phyloP scores from a whole-genome alignment of 441 rosid genomes.

The Erodium trifolium region DNA sequence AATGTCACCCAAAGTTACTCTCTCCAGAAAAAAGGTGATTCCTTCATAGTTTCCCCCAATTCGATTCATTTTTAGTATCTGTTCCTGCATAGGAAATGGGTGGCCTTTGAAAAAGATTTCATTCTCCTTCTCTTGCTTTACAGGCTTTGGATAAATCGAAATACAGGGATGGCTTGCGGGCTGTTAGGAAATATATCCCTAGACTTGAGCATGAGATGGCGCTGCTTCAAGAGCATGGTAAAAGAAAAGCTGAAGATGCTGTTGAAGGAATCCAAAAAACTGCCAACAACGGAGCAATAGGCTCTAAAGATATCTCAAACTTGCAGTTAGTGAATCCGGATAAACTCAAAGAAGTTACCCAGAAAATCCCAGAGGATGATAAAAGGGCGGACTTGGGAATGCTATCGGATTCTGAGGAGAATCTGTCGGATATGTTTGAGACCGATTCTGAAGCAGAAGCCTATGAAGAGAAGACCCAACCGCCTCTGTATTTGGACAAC shows the following conservation, averaged over 20 bases:
- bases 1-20: slow-evolving; percentile 84
- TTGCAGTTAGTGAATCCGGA: slow-evolving; percentile 27
- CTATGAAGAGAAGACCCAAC: slow-evolving; percentile 30
- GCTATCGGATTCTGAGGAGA: slow-evolving; percentile 51
- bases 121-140: not conserved
- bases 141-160: slow-evolving; percentile 86
- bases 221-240: slow-evolving; percentile 52
- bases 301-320: slow-evolving; percentile 21
- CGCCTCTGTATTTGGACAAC: slow-evolving; percentile 54
- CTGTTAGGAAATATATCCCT: slow-evolving; percentile 64
- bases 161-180: slow-evolving; percentile 71
- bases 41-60: not conserved
- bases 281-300: slow-evolving; percentile 13
- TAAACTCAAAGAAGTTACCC: slow-evolving; percentile 45
- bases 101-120: not conserved
- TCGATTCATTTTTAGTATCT: not conserved
- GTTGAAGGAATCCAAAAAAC: slow-evolving; percentile 22
- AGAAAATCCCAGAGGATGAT: too few species aligned
- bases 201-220: slow-evolving; percentile 77
- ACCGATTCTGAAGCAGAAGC: slow-evolving; percentile 57
- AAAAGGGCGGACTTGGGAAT: slow-evolving; percentile 27
- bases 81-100: not conserved
- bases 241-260: slow-evolving; percentile 24
- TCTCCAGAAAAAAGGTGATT: slow-evolving; percentile 71
- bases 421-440: slow-evolving; percentile 73